A percentile compares a stretch with the other conserved stretches of the same genome.
phyloP scores from a whole-genome alignment of 2,329 filamentous ascomycete genomes.

The Purpureocillium takamizusanense region DNA sequence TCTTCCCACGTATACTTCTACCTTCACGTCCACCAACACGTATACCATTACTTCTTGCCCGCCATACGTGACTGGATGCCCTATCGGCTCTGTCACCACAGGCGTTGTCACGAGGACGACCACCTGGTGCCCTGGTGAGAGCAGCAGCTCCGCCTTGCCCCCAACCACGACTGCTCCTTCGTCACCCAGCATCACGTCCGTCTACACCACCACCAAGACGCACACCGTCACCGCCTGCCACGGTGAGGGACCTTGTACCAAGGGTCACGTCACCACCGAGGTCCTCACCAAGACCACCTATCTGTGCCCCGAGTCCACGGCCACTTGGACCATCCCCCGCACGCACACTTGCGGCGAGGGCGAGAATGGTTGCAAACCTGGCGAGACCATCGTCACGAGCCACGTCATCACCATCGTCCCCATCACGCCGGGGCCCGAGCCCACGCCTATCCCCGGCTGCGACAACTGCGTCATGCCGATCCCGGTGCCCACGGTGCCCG shows the following conservation, averaged over 20 bases:
- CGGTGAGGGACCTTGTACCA: constrained; percentile 27
- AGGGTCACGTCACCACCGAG: constrained; percentile 13
- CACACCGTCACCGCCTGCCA: constrained; percentile 50
- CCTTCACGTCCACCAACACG: constrained; percentile 18
- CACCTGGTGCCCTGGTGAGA: constrained; percentile 25
- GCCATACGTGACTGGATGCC: constrained; percentile 16
- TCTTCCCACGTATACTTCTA: neutral
- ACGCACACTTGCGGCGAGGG: constrained; percentile 17
- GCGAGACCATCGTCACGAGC: constrained; percentile 13
- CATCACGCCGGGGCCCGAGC: constrained; percentile 12
- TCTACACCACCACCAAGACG: constrained; percentile 44
- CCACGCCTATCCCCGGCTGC: constrained; percentile 13
- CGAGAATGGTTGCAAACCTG: constrained; percentile 16
- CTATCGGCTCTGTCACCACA: constrained; percentile 19
- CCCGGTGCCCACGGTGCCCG: constrained; percentile 6
- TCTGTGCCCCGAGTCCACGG: constrained; percentile 14
- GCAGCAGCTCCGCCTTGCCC: neutral
- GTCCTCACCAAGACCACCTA: constrained; percentile 13
- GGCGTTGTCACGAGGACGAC: constrained; percentile 18
- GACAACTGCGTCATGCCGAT: constrained; percentile 8
- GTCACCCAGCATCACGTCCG: constrained; percentile 16
- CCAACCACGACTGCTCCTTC: constrained; percentile 5
- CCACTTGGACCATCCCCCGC: constrained; percentile 18
- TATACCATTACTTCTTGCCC: constrained; percentile 23
- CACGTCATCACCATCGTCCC: constrained; percentile 15